Percentiles rank a stretch among this genome's conserved stretches.
Conservation (phyloP, 2,329 filamentous ascomycete species). For the Periconia sp. region DNA sequence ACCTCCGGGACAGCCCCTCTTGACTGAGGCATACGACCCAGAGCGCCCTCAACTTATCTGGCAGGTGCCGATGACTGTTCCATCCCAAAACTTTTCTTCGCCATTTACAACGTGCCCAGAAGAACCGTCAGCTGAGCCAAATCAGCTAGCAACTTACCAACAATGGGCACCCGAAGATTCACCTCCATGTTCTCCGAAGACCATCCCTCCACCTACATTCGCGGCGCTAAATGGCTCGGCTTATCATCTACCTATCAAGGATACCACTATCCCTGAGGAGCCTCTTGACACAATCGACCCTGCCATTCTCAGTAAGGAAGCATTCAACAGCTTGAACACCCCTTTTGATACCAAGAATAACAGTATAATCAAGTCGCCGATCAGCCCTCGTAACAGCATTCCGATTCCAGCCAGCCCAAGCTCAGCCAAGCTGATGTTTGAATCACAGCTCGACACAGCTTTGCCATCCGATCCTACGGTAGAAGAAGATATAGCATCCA, state of each 20-base stretch:
- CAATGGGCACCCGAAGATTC: slow-evolving; percentile 27
- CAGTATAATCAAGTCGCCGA: slow-evolving; percentile 12
- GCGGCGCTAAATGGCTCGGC: slow-evolving; percentile 14
- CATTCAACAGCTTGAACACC: slow-evolving; percentile 25
- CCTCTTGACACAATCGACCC: slow-evolving; percentile 32
- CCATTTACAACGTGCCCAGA: slow-evolving; percentile 32
- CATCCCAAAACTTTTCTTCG: slow-evolving; percentile 24
- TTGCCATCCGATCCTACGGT: slow-evolving; percentile 23
- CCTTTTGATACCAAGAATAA: slow-evolving; percentile 13
- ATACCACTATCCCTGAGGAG: slow-evolving; percentile 37
- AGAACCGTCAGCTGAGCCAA: slow-evolving; percentile 26
- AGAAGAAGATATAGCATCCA: too few species aligned
- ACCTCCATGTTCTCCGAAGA: slow-evolving; percentile 49
- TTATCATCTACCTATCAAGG: slow-evolving; percentile 32
- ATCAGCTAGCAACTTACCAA: slow-evolving; percentile 16
- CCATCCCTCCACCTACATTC: slow-evolving; percentile 26
- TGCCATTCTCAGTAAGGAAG: slow-evolving; percentile 29
- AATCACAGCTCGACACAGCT: slow-evolving; percentile 29
- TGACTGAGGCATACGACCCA: slow-evolving; percentile 24
- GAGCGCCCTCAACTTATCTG: slow-evolving; percentile 23
- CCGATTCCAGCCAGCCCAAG: slow-evolving; percentile 18
- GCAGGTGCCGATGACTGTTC: slow-evolving; percentile 22
- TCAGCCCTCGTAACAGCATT: slow-evolving; percentile 16
- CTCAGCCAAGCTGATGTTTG: slow-evolving; percentile 16
- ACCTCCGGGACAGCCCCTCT: slow-evolving; percentile 5